A percentile compares a stretch with the other conserved stretches of the same genome.
Evolutionary conservation across 495 filamentous ascomycete species (phyloP).

Genomic region (Amniculicola lignicola): DNA sequence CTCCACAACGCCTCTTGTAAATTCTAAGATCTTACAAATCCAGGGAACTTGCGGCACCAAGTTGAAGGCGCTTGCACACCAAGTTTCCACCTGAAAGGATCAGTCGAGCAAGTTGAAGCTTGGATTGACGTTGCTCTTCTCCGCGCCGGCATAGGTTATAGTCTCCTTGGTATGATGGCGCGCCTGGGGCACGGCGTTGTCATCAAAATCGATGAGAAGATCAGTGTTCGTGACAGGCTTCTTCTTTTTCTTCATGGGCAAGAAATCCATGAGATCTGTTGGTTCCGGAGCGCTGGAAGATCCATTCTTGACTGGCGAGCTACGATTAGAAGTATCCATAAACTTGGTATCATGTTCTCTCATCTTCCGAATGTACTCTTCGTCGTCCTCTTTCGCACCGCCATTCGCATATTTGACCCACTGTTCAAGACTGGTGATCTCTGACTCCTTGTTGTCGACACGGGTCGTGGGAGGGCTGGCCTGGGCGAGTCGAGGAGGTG

Average conservation of each 20-base stretch:
- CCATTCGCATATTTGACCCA: slow-evolving; percentile 14
- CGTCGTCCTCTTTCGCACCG: slow-evolving; percentile 9
- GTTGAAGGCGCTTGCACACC: no score
- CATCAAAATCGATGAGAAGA: slow-evolving; percentile 4
- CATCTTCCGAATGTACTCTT: background rate
- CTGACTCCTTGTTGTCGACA: background rate
- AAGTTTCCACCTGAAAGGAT: no score
- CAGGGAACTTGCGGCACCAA: no score
- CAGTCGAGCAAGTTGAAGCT: no score
- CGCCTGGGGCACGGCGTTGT: no score
- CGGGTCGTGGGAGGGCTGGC: background rate
- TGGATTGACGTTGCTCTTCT: no score
- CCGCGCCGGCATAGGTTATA: no score
- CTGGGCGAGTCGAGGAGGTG: background rate
- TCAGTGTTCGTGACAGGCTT: background rate
- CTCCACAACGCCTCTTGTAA: no score
- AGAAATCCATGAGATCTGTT: slow-evolving; percentile 2
- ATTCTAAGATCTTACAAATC: no score
- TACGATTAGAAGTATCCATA: background rate
- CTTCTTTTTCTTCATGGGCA: background rate
- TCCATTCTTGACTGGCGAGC: no score
- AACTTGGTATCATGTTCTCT: slow-evolving; percentile 5
- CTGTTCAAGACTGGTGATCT: background rate
- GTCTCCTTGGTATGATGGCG: no score
- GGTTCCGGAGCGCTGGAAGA: background rate